These are phyloP conservation scores for Yamadazyma kitorensis DNA, from an alignment of 805 yeast genomes.

Conservation along the genomic window DNA sequence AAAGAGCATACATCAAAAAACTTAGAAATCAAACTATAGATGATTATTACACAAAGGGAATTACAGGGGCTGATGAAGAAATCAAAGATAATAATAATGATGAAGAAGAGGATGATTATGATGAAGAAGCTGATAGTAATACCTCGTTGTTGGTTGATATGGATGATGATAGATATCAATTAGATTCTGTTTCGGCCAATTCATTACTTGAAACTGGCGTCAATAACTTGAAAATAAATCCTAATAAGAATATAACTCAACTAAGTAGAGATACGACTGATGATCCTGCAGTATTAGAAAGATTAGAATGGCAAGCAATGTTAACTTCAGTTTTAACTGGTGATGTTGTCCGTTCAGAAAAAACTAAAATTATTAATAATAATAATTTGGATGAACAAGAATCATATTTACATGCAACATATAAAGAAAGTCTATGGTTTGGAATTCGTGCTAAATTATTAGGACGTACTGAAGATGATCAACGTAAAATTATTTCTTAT, in stretches of 20 bases:
- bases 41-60: conserved; percentile 71
- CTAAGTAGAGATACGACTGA: conserved; percentile 34
- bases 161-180: conserved; percentile 45
- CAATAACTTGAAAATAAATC: conserved; percentile 26
- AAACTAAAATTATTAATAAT: conserved; percentile 65
- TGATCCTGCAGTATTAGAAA: conserved; percentile 58
- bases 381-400: conserved; percentile 41
- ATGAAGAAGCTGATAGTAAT: conserved; percentile 21
- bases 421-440: conserved; percentile 78
- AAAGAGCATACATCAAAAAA: conserved; percentile 60
- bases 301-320: conserved; percentile 97
- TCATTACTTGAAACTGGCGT: conserved; percentile 30
- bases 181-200: conserved; percentile 43
- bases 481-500: conserved; percentile 62
- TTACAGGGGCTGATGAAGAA: conserved; percentile 39
- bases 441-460: conserved; percentile 80
- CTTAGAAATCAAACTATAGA: conserved; percentile 60
- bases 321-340: conserved; percentile 87
- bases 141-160: conserved; percentile 36
- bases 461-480: conserved; percentile 79
- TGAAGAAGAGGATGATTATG: conserved; percentile 23
- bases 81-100: conserved; percentile 21
- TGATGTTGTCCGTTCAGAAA: conserved; percentile 89
- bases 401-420: conserved; percentile 49
- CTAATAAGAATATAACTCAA: conserved; percentile 32